Base-by-base conservation (phyloP, 2,329 filamentous ascomycete genomes). In the Penicillium freii region DNA sequence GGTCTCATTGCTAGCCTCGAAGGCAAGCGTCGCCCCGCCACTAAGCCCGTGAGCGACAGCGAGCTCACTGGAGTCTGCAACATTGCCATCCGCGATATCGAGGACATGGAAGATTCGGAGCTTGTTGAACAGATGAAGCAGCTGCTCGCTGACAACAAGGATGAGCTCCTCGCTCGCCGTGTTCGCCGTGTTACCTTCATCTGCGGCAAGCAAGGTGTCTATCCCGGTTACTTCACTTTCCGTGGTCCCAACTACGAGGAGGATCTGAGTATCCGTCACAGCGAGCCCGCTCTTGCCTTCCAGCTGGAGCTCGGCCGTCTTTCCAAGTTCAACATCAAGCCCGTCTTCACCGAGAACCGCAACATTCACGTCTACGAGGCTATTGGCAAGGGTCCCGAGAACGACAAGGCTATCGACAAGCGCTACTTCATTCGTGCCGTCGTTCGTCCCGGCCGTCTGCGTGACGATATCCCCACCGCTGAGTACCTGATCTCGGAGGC, bases 291-390 rank as follows among this genome's bases (percentile, higher is more conserved):
- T 54, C 83, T 97, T 75, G 92, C 94, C 71, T 99, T 97, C 90
- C 94, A 99, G 82, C 90, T 97, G 74, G 94, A 99, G 78, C 87
- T 99, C 63, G 89, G 87, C 58, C 90, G 94, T 75, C 85, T 99
- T 31, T 90, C 89, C 71, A 97, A 97, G 81, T 99, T 99, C 85
- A 88, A 92, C 80, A 96, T 97, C 79, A 95, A 92, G 81, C 93
- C 94, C 2, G 92, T 99, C 51, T 99, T 99, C 80, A 97, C 94
- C 0, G 92, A 97, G 78, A 99, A 99, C 82, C 90, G 95, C 73
- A 97, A 96, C 78, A 97, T 99, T 64, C 94, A 99, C 81, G 92
- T 99, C 59, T 99, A 97, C 78, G 92, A 97, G 82, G 94, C 91
- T 65, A 81, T 96, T 69, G 94, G 94, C 72, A 99, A 97, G 82